Base-by-base conservation (phyloP, 2,329 filamentous ascomycete species). In the Hirsutella thompsonii region DNA sequence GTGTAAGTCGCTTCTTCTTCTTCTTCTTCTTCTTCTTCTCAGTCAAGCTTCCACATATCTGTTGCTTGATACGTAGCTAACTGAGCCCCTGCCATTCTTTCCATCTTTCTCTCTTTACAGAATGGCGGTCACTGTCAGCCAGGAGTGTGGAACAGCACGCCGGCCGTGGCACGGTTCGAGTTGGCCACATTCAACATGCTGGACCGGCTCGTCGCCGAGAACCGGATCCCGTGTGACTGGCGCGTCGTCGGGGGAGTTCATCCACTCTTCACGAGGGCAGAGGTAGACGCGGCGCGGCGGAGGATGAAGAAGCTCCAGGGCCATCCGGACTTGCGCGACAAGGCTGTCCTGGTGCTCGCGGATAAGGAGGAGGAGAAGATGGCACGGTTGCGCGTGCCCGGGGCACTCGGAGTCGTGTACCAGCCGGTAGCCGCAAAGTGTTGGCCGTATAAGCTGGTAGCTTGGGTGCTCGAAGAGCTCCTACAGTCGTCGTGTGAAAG, bases 381-480 rank as follows among this genome's bases (percentile, higher is more conserved):
- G 4, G 62, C 59, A 21, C 60, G 61, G 28, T 66, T 83, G 20
- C 66, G 77, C 3, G 60, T 81, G 1, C 69, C 72, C 0, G 57
- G 58, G 8, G 79, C 77, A 6, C 54, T 69, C 8, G 84, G 79
- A 2, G 82, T 78, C 5, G 69, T 87, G 3, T 62, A 81, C 14
- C 81, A 81, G 46, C 63, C 65, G 33, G 63, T 74, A 34, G 83
- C 84, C 0, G 83, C 79, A 0, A 77, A 76, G 49, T 56, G 86
- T 36, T 89, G 83, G 83, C 87, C 87, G 0, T 94, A 93, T 59
- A 93, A 92, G 61, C 72, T 93, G 16, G 79, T 94, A 2, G 67
- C 77, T 1, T 81, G 78, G 60, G 68, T 89, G 0, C 62, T 94
- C 1, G 76, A 84, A 54, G 58, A 64, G 8, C 68, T 85, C 0